Evolutionary conservation across 805 yeast species (phyloP), one percentile per base, ranked within the genome.

Genomic region (Candida qinlingensis): DNA sequence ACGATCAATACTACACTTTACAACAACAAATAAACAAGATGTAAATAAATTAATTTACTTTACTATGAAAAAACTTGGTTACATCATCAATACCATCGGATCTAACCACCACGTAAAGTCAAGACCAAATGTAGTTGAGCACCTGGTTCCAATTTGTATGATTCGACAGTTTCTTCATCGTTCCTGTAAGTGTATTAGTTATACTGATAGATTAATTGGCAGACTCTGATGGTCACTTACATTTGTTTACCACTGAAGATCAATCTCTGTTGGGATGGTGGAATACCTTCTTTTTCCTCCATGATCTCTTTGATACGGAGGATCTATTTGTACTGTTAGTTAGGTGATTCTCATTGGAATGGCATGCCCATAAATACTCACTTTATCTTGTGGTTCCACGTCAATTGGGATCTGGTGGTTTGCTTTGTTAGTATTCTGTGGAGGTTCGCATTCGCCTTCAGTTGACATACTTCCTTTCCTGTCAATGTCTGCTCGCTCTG

Each of bases 231-330:
- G 10, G 29, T 31, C 48, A 75, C 86, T 64, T 71, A 79, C 85
- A 92, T 77, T 71, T 92, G 97, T 57, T 88, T 87, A 25, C 99
- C 99, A 48, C 86, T 83, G 68, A 79, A 89, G 59, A 92, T 84
- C 55, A 92, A 80, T 57, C 96, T 80, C 68, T 94, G 99, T 69
- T 92, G 99, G 31, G 87, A 81, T 9, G 98, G 97, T 3, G 98
- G 97, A 48, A 92, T 92, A 2, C 98, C 99, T 65, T 92, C 98
- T 60, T 88, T 88, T 62, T 92, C 97, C 66, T 94, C 98, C 71
- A 92, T 80, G 63, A 85, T 79, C 64, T 92, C 97, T 68, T 92
- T 92, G 68, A 92, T 81, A 43, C 85, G 79, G 52, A 80, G 76
- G 50, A 87, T 73, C 77, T 56, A 19, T 63, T 59, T 60, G 61